Conservation (phyloP, 495 filamentous ascomycete genomes). For the Neurospora tetrasperma region DNA sequence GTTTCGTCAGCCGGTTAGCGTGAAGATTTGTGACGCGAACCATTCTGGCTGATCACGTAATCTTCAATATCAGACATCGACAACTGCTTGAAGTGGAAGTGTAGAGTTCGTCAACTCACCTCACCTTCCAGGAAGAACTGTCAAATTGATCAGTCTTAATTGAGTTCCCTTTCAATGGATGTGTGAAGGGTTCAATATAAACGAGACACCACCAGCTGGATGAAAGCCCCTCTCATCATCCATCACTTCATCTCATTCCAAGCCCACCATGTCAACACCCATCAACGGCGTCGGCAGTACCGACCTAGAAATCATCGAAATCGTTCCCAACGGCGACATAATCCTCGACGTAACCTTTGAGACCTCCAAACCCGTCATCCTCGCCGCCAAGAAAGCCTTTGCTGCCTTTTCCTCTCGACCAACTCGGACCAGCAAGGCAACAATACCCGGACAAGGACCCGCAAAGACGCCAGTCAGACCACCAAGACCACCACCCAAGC, state of each 20-base stretch:
- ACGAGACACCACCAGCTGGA: neutral
- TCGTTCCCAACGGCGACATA: constrained; percentile 44
- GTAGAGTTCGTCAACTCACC: neutral
- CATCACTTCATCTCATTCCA: neutral
- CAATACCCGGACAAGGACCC: neutral
- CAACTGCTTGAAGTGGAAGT: neutral
- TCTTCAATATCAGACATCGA: neutral
- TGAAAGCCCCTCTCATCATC: neutral
- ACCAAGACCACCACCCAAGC: constrained; percentile 17
- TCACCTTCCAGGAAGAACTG: neutral
- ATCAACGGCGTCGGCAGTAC: neutral
- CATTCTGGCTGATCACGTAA: neutral
- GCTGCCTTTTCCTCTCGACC: neutral
- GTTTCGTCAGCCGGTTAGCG: neutral
- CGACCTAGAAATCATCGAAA: constrained; percentile 25
- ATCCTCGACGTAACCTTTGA: constrained; percentile 45
- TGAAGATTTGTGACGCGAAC: neutral
- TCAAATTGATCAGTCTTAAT: too few relatives aligned
- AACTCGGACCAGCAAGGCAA: constrained; percentile 5
- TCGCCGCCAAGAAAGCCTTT: neutral
- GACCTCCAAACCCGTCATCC: constrained; percentile 25
- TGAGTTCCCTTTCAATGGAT: neutral
- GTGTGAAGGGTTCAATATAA: neutral
- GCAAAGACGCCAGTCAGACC: constrained; percentile 16
- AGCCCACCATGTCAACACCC: neutral